These are phyloP conservation scores for Ganoderma lucidum DNA, from an alignment of 1,284 basidiomycete genomes.

Conservation along the genomic window DNA sequence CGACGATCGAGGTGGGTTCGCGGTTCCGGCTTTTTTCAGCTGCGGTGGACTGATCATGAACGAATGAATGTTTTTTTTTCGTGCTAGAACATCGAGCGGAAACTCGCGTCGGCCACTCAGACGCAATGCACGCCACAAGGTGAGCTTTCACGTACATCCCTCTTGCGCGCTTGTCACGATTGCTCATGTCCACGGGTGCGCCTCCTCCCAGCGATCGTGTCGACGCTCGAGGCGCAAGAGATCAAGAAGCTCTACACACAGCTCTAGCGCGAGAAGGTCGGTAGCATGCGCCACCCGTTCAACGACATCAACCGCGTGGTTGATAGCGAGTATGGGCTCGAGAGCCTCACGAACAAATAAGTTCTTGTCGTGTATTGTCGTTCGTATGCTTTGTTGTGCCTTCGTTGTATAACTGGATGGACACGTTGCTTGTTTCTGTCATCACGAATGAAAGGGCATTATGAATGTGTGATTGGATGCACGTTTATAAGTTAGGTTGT, in stretches of 20 bases:
- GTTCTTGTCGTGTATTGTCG: not conserved
- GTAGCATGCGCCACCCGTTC: slow-evolving; percentile 79
- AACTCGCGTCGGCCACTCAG: slow-evolving; percentile 71
- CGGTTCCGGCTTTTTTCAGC: no score
- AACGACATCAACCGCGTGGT: slow-evolving; percentile 64
- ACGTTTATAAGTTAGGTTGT: not conserved
- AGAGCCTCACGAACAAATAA: slow-evolving; percentile 36
- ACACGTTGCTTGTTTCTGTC: not conserved
- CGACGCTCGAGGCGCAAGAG: slow-evolving; percentile 78
- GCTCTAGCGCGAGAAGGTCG: slow-evolving; percentile 74
- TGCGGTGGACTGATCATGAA: not conserved
- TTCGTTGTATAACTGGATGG: slow-evolving; percentile 4
- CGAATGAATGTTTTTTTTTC: not conserved
- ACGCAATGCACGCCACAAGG: slow-evolving; percentile 77
- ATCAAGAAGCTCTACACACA: slow-evolving; percentile 72
- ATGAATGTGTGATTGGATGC: not conserved
- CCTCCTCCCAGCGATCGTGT: slow-evolving; percentile 60
- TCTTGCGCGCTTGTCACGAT: not conserved
- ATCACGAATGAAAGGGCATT: not conserved
- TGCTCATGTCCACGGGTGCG: not conserved
- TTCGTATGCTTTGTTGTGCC: not conserved
- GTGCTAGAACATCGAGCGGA: slow-evolving; percentile 81
- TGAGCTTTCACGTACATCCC: slow-evolving; percentile 38
- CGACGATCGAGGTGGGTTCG: slow-evolving; percentile 72
- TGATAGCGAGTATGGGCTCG: slow-evolving; percentile 52